These are phyloP conservation scores for Cryptococcus amylolentus DNA, from an alignment of 1,284 basidiomycete genomes.

Conservation along the genomic window DNA sequence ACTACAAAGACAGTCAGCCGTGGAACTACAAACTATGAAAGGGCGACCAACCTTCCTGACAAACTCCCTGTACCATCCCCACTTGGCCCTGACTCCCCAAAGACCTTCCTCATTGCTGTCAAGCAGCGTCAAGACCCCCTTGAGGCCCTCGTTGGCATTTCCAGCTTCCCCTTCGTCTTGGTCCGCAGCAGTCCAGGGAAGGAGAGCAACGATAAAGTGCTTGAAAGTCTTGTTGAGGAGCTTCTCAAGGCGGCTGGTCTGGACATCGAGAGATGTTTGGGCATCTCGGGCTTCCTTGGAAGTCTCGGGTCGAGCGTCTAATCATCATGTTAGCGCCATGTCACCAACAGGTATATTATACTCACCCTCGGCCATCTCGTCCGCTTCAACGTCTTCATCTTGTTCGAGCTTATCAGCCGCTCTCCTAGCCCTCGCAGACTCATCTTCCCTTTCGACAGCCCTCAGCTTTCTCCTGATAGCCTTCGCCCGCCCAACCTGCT, in stretches of 20 bases:
- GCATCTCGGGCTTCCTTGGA: constrained; percentile 39
- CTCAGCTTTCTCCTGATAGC: constrained; percentile 69
- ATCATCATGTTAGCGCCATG: not conserved
- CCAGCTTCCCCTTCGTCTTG: not conserved
- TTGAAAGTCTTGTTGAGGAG: constrained; percentile 33
- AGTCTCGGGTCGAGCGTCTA: constrained; percentile 29
- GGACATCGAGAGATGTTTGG: constrained; percentile 39
- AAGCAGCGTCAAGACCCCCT: constrained; percentile 33
- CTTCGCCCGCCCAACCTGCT: constrained; percentile 79
- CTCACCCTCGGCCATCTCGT: constrained; percentile 30
- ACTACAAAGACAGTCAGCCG: constrained; percentile 13
- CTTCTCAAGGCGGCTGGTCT: constrained; percentile 35
- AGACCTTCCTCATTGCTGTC: constrained; percentile 36
- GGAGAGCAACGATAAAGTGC: constrained; percentile 30
- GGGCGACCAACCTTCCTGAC: constrained; percentile 33
- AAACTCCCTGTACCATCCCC: constrained; percentile 47
- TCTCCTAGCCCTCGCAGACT: constrained; percentile 70
- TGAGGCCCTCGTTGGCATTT: constrained; percentile 27
- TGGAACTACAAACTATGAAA: not conserved
- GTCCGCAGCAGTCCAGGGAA: constrained; percentile 28
- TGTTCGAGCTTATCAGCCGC: constrained; percentile 52
- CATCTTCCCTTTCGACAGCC: constrained; percentile 75
- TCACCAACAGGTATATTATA: not conserved
- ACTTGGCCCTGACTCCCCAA: constrained; percentile 39
- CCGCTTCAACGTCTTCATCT: constrained; percentile 38